Percentiles rank a stretch among this genome's conserved stretches.
Evolutionary conservation across 495 filamentous ascomycete species (phyloP).

Genomic region (Aspergillus mulundensis): DNA sequence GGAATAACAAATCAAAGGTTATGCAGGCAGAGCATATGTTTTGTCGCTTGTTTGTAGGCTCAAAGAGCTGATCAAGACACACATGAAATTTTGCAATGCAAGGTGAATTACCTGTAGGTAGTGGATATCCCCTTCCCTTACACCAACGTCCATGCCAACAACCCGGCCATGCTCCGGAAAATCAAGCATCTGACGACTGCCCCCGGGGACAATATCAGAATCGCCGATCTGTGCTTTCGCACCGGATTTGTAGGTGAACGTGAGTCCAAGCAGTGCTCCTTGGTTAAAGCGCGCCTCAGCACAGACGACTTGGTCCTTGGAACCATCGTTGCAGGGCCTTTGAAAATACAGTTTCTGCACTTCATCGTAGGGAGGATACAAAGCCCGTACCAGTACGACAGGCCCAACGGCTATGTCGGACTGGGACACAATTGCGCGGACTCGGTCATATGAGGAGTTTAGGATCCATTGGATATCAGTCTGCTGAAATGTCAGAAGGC

Average conservation of each 20-base stretch:
- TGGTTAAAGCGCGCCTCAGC: not conserved
- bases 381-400: constrained; percentile 3
- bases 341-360: constrained; percentile 16
- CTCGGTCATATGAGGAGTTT: not conserved
- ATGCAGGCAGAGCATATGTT: too few relatives aligned
- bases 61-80: too few relatives aligned
- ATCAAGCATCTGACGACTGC: not conserved
- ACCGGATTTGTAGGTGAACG: constrained; percentile 11
- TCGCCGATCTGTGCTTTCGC: constrained; percentile 7
- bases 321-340: not conserved
- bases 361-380: constrained; percentile 10
- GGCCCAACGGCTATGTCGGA: too few relatives aligned
- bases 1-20: too few relatives aligned
- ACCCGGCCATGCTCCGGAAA: constrained; percentile 1
- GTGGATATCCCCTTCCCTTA: not conserved
- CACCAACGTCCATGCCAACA: constrained; percentile 6
- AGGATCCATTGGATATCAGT: constrained; percentile 16
- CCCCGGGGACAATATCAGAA: not conserved
- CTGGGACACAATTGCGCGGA: constrained; percentile 12
- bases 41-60: too few relatives aligned
- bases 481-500: not conserved
- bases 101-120: not conserved
- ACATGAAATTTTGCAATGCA: too few relatives aligned
- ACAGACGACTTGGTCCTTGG: constrained; percentile 3
- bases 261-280: constrained; percentile 6